These are phyloP conservation scores for Penicillium sp. DNA, from an alignment of 2,329 filamentous ascomycete species.

Conservation along the genomic window DNA sequence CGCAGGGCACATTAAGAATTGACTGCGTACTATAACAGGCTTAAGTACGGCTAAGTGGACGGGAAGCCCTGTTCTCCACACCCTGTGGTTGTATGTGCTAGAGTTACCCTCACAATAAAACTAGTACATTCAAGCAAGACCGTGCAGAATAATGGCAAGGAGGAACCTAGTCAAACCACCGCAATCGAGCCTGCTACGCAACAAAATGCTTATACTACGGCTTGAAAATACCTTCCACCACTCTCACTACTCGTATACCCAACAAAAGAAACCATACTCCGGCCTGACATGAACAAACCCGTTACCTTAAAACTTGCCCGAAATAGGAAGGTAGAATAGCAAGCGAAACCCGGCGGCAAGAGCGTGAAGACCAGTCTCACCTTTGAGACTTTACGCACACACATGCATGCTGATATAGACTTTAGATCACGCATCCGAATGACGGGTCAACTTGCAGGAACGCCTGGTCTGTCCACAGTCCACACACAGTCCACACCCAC, in stretches of 20 bases:
- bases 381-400: neutral
- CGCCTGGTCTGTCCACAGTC: constrained; percentile 25
- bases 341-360: neutral
- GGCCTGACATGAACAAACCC: neutral
- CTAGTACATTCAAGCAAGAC: neutral
- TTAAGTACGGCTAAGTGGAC: neutral
- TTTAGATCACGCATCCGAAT: neutral
- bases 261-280: neutral
- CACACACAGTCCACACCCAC: constrained; percentile 17
- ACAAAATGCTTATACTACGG: too few species aligned
- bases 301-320: neutral
- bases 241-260: neutral
- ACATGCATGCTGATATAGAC: too few species aligned
- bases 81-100: neutral
- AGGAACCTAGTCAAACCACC: too few species aligned
- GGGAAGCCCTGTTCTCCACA: constrained; percentile 6
- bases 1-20: too few species aligned
- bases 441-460: constrained; percentile 14
- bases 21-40: too few species aligned
- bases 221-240: too few species aligned
- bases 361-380: neutral
- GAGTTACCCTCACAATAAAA: neutral
- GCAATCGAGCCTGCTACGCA: too few species aligned
- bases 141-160: neutral
- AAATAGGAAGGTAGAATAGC: neutral